Conservation (phyloP, 345 rosid genomes). For the Angophora floribunda region DNA sequence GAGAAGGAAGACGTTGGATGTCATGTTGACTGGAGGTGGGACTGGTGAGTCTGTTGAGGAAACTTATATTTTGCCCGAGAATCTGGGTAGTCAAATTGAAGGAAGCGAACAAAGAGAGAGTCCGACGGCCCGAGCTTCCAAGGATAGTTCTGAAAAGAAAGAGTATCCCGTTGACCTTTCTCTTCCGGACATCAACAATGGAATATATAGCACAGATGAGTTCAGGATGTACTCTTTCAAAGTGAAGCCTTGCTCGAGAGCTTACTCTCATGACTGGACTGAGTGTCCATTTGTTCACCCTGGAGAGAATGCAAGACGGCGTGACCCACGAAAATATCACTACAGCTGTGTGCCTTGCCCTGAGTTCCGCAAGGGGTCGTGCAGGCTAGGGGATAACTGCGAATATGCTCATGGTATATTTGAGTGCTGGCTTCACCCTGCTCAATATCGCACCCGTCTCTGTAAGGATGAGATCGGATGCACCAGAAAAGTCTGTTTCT, state of each 20-base stretch:
- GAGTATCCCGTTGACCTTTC: constrained; percentile 83
- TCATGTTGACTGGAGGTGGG: constrained; percentile 29
- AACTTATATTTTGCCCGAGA: constrained; percentile 6
- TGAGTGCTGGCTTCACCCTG: constrained; percentile 98
- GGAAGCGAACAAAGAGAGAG: constrained; percentile 18
- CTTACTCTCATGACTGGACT: constrained; percentile 96
- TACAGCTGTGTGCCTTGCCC: constrained; percentile 97
- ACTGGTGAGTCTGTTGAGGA: constrained; percentile 10
- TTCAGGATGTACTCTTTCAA: constrained; percentile 88
- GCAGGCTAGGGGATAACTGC: constrained; percentile 75
- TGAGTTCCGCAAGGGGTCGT: constrained; percentile 80
- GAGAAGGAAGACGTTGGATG: constrained; percentile 47
- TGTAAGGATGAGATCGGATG: constrained; percentile 84
- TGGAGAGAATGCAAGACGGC: constrained; percentile 93
- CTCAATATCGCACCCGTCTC: constrained; percentile 81
- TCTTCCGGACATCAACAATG: constrained; percentile 79
- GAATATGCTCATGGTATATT: constrained; percentile 94
- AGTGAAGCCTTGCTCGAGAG: constrained; percentile 92
- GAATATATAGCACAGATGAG: constrained; percentile 80
- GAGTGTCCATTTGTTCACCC: constrained; percentile 98
- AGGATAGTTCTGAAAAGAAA: constrained; percentile 58
- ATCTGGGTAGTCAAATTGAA: constrained; percentile 4
- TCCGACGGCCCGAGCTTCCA: constrained; percentile 19
- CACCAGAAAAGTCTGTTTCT: constrained; percentile 81
- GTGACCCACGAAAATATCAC: constrained; percentile 82